Evolutionary conservation across 2,329 filamentous ascomycete species (phyloP), one percentile per base, ranked within the genome.

Genomic region (Aspergillus ustus): DNA sequence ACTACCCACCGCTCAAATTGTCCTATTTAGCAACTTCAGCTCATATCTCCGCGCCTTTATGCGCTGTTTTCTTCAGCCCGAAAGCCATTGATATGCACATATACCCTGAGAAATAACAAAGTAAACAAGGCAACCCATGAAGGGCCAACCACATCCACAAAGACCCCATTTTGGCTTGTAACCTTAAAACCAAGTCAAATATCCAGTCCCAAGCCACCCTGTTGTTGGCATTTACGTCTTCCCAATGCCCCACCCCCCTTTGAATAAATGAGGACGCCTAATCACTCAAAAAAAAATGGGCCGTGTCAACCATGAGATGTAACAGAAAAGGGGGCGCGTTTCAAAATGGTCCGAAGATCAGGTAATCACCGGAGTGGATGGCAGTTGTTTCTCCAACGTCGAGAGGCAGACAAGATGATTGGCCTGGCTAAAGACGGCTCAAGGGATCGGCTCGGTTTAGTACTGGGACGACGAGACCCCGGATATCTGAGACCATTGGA

Each of bases 401-500:
- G 15, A 15, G 22, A 29, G 22, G 37, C 22, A 40, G 20, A 20
- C 19, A 45, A 25, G 19, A 6, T 22, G 28, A 48, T 48, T 48
- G 45, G 45, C 45, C 45, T 15, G 45, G 8, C 45, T 9, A 48
- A 48, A 25, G 45, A 28, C 19, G 37, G 40, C 45, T n/a, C 29
- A 43, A 50, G 37, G 45, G 45, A 57, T 56, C 29, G 44, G 29
- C 28, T 40, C 17, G 15, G 28, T 46, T 31, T 37, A 17, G 7
- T 37, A 19, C 34, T 19, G 28, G 19, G 13, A 43, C 25, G 20
- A 34, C 29, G n/a, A 20, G 20, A 57, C 25, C 34, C 48, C 25
- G 20, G 55, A 31, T 57, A 44, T 37, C 15, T 17, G 31, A 50
- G 22, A 37, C 46, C 43, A 57, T 57, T 57, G 55, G 55, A 52